Evolutionary conservation across 1,284 basidiomycete species (phyloP), one percentile per base, ranked within the genome.

Genomic region (Ustilago loliicola): DNA sequence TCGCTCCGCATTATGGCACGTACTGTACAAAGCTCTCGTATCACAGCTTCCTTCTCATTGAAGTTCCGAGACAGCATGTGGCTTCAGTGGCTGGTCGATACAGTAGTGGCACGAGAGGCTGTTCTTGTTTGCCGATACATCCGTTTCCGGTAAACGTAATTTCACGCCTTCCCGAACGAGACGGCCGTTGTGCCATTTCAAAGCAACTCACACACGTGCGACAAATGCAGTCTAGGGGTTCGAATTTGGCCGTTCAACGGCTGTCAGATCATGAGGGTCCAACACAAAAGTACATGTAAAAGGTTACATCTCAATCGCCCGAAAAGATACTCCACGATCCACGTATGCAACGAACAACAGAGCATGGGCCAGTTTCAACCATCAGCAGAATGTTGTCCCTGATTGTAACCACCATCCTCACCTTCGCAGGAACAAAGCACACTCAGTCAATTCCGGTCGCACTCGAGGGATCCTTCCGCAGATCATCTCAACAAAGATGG

Each of bases 401-500:
- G 42, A 21, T n/a, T 17, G 6, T 4, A 34, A 53, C 2, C 48
- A 51, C 36, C 52, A 53, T 53, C 29, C n/a, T 50, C 25, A 50
- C n/a, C 48, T 21, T 21, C 27, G 23, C 23, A n/a, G 17, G 19
- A 47, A 6, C 45, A 8, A 3, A 47, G 45, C 45, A 47, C 17
- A 42, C 17, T 23, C 19, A 21, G 17, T 23, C 11, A 10, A 23
- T n/a, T n/a, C 7, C 45, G 6, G 45, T n/a, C 45, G 23, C 7
- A 17, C 48, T 25, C 48, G 48, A 3, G 15, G 9, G 11, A 11
- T 34, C 19, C 23, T 38, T 38, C 13, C 38, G n/a, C 34, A 23
- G 30, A 36, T 21, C 36, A 25, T 27, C 54, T 42, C 13, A 17
- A 19, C 27, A 40, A 66, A 15, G 15, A 75, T 70, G 72, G 72